Evolutionary conservation across 1,284 basidiomycete species (phyloP), one percentile per base, ranked within the genome.

Genomic region (Tremellales sp.): DNA sequence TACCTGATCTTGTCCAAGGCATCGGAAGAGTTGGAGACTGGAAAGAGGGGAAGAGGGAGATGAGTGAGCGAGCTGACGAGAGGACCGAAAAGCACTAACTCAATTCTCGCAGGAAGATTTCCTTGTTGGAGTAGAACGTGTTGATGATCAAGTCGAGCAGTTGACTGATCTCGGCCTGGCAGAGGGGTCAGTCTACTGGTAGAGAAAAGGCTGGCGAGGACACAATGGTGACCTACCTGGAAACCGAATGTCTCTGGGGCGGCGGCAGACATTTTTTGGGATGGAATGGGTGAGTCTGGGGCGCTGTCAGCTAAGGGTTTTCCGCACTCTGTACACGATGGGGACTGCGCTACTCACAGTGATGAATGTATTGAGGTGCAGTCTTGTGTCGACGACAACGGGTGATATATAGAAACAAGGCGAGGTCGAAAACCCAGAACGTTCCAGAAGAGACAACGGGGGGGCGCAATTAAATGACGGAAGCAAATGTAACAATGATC

Each of bases 101-200:
- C 58, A 95, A 54, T 77, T 97, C 92, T 74, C 92, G 87, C 64
- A 95, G 83, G 82, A 95, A 95, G 74, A 95, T 94, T 78, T 93
- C 91, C 81, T 95, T 95, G 83, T 95, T 94, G 54, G 87, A 91
- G 83, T 95, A 94, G 81, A 94, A 95, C 55, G 90, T 93, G 80
- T 93, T 88, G 89, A 70, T 58, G 63, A 74, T 72, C 31, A 72
- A 63, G 54, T 70, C 67, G 54, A 71, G 58, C 53, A 93, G 78
- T 76, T 94, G 89, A 72, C 84, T 87, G 82, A 97, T 97, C 81
- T 97, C 93, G 73, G 92, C 92, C 76, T 95, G 89, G 82, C 89
- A 90, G 72, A 26, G 22, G 33, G 27, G 35, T 40, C 32, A 45
- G 43, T 26, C 21, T 19, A 26, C 26, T 40, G 26, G 24, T 9